These are phyloP conservation scores for Zygnema circumcarinatum DNA, from an alignment of 139 green algal species.

Conservation along the genomic window DNA sequence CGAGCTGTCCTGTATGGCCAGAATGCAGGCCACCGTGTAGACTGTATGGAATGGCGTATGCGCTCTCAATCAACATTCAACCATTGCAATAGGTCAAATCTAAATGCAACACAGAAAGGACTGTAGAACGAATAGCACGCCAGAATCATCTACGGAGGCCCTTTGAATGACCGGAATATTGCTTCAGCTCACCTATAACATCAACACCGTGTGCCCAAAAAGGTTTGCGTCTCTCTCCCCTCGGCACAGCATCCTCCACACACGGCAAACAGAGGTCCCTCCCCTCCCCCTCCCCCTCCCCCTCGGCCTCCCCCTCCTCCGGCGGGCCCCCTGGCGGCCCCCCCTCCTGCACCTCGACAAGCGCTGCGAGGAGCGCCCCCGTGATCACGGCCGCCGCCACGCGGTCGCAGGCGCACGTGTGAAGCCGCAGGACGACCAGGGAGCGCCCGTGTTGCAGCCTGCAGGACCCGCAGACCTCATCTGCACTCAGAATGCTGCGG, in stretches of 20 bases:
- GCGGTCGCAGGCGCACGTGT: slow-evolving; percentile 45
- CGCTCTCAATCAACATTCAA: too few relatives aligned
- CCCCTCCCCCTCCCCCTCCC: neutral
- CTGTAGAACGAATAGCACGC: too few relatives aligned
- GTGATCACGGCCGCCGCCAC: slow-evolving; percentile 4
- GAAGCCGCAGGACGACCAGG: slow-evolving; percentile 16
- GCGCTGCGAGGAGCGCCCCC: slow-evolving; percentile 2
- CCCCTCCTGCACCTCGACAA: neutral
- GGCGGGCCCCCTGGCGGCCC: neutral
- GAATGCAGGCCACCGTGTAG: neutral
- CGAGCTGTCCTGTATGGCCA: neutral
- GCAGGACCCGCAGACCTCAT: slow-evolving; percentile 3
- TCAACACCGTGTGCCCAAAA: slow-evolving; percentile 52
- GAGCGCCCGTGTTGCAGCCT: slow-evolving; percentile 28
- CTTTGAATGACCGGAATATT: neutral
- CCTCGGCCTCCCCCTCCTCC: neutral
- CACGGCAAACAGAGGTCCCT: neutral
- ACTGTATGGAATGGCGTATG: neutral
- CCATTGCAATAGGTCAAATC: too few relatives aligned
- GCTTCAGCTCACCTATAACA: slow-evolving; percentile 24
- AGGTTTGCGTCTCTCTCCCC: neutral
- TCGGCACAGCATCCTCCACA: slow-evolving; percentile 15
- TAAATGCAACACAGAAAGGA: too few relatives aligned
- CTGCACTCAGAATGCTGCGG: too few relatives aligned
- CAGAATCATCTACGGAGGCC: too few relatives aligned